These are phyloP conservation scores for Phytopythium boreale DNA, from an alignment of 352 stramenopile species.

Conservation along the genomic window DNA sequence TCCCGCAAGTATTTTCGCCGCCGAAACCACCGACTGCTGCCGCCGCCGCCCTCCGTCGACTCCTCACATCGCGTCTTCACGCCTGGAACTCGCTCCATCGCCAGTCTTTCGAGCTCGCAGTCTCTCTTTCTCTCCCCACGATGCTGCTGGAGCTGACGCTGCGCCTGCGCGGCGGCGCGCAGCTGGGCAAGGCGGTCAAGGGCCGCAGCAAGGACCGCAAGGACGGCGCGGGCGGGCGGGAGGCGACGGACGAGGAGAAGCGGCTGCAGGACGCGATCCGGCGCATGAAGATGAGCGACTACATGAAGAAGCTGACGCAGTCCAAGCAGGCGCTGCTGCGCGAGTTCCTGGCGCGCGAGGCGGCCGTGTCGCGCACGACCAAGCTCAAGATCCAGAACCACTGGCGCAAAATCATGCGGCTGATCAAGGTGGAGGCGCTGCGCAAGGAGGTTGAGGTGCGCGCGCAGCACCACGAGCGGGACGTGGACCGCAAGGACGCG, in stretches of 20 bases:
- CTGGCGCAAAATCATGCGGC: slow-evolving; percentile 95
- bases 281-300: slow-evolving; percentile 85
- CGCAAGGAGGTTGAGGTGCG: slow-evolving; percentile 92
- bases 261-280: slow-evolving; percentile 75
- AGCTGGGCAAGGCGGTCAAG: slow-evolving; percentile 79
- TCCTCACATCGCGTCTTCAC: neutral
- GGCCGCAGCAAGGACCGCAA: slow-evolving; percentile 78
- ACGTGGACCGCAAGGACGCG: slow-evolving; percentile 93
- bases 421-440: slow-evolving; percentile 90
- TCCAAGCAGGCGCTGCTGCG: slow-evolving; percentile 76
- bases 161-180: slow-evolving; percentile 57
- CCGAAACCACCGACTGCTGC: neutral
- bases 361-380: slow-evolving; percentile 76
- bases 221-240: slow-evolving; percentile 28
- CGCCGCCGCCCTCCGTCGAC: neutral
- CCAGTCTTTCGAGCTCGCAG: too few relatives aligned
- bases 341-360: slow-evolving; percentile 76
- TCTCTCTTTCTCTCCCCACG: too few relatives aligned
- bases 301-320: slow-evolving; percentile 74
- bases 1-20: neutral
- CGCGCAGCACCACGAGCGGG: slow-evolving; percentile 93
- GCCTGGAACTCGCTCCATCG: neutral
- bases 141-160: slow-evolving; percentile 32
- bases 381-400: slow-evolving; percentile 94
- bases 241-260: slow-evolving; percentile 65